Percentiles rank a stretch among this genome's conserved stretches.
Evolutionary conservation across 345 rosid species (phyloP).

Genomic region (Lagerstroemia speciosa): DNA sequence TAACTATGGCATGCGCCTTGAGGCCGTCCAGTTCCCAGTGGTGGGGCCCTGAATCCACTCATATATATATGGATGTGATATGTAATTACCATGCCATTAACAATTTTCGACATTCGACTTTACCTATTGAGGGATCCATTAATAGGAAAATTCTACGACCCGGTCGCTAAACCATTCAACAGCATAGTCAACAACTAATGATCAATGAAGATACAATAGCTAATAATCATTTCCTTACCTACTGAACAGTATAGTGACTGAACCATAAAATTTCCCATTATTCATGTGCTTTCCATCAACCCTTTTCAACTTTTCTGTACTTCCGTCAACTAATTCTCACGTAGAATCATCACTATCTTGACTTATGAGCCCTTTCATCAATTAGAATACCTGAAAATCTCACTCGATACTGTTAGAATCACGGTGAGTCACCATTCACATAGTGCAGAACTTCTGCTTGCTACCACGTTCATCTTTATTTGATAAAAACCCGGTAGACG

Average conservation of each 20-base stretch:
- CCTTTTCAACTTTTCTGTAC: not conserved
- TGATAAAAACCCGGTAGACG: not conserved
- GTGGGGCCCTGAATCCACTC: constrained; percentile 7
- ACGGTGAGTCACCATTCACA: not conserved
- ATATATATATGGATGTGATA: not conserved
- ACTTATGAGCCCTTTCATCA: not conserved
- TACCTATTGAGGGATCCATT: too few species aligned
- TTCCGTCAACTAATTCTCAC: not conserved
- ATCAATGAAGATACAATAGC: too few species aligned
- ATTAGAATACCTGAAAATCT: not conserved
- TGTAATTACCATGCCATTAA: too few species aligned
- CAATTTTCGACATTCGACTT: too few species aligned
- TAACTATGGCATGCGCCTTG: not conserved
- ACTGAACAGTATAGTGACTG: too few species aligned
- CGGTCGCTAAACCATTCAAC: too few species aligned
- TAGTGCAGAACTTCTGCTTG: not conserved
- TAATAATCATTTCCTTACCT: too few species aligned
- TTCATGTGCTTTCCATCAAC: not conserved
- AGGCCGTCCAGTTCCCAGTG: constrained; percentile 1
- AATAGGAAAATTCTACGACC: too few species aligned
- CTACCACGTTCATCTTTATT: not conserved
- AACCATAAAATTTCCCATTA: too few species aligned
- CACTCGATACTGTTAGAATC: not conserved
- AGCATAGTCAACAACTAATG: too few species aligned
- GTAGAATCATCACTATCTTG: not conserved